Percentiles rank a stretch among this genome's conserved stretches.
Conservation (phyloP, 768 basidiomycete species). For the Mycena indigotica region DNA sequence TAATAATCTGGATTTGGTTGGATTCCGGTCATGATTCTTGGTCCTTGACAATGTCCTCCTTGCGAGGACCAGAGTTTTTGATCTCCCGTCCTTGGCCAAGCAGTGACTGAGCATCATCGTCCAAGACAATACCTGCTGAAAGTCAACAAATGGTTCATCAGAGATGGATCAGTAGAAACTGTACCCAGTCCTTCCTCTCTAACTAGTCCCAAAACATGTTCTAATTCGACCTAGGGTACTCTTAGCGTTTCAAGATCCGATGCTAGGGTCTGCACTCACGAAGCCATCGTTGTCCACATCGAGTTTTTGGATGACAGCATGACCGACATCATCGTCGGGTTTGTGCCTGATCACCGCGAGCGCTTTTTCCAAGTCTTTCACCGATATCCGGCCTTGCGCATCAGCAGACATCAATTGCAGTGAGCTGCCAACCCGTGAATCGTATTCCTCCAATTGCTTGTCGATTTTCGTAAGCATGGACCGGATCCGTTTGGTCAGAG, state of each 20-base stretch:
- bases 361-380: slow-evolving; percentile 87
- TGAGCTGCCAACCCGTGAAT: slow-evolving; percentile 80
- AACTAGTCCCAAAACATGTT: slow-evolving; percentile 89
- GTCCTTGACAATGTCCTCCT: slow-evolving; percentile 94
- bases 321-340: slow-evolving; percentile 87
- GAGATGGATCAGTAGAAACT: slow-evolving; percentile 21
- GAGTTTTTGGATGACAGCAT: slow-evolving; percentile 86
- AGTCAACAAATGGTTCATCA: not conserved
- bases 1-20: slow-evolving; percentile 10
- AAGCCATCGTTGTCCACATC: slow-evolving; percentile 96
- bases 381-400: slow-evolving; percentile 84
- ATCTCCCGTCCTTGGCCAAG: slow-evolving; percentile 85
- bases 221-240: slow-evolving; percentile 61
- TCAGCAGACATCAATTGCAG: slow-evolving; percentile 86
- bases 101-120: slow-evolving; percentile 81
- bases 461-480: slow-evolving; percentile 96
- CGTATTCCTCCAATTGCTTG: slow-evolving; percentile 88
- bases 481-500: slow-evolving; percentile 94
- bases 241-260: not conserved
- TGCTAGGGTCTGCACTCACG: slow-evolving; percentile 31
- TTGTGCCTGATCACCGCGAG: slow-evolving; percentile 91
- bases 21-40: slow-evolving; percentile 27
- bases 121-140: slow-evolving; percentile 71
- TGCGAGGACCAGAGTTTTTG: slow-evolving; percentile 79
- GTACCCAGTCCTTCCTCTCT: slow-evolving; percentile 83